Evolutionary conservation across 2,329 filamentous ascomycete genomes (phyloP).

Genomic region (Pseudogymnoascus sp.): DNA sequence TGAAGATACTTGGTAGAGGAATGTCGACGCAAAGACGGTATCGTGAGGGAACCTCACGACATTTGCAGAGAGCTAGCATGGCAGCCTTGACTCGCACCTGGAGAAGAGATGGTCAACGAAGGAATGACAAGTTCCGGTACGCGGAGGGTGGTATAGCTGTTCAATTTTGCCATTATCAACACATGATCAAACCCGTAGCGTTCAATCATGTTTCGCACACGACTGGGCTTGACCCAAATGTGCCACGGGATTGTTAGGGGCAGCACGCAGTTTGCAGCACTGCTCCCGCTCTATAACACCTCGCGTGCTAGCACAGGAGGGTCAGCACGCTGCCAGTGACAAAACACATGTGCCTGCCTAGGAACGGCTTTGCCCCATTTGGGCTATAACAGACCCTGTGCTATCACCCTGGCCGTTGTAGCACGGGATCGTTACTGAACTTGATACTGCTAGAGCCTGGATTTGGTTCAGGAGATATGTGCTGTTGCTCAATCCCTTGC

Average conservation of each 20-base stretch:
- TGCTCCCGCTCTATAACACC: not conserved
- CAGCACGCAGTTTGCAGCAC: not conserved
- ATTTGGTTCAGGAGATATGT: too few species aligned
- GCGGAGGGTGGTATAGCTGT: too few species aligned
- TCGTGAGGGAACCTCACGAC: constrained; percentile 9
- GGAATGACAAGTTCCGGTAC: too few species aligned
- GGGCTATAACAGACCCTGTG: not conserved
- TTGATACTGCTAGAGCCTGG: too few species aligned
- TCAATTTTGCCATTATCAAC: too few species aligned
- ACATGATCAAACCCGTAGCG: not conserved
- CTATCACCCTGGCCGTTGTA: not conserved
- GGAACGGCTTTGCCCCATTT: not conserved
- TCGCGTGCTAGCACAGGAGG: not conserved
- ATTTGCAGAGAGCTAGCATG: constrained; percentile 12
- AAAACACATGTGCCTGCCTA: not conserved
- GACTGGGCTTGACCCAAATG: constrained; percentile 26
- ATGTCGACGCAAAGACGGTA: not conserved
- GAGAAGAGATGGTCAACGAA: too few species aligned
- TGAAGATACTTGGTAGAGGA: constrained; percentile 5
- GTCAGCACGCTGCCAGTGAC: not conserved
- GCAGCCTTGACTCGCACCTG: too few species aligned
- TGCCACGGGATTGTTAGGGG: not conserved
- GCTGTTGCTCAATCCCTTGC: too few species aligned
- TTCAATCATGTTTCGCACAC: not conserved
- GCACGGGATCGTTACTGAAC: too few species aligned